Evolutionary conservation across 805 yeast genomes (phyloP).

Genomic region (Citeromyces matritensis): DNA sequence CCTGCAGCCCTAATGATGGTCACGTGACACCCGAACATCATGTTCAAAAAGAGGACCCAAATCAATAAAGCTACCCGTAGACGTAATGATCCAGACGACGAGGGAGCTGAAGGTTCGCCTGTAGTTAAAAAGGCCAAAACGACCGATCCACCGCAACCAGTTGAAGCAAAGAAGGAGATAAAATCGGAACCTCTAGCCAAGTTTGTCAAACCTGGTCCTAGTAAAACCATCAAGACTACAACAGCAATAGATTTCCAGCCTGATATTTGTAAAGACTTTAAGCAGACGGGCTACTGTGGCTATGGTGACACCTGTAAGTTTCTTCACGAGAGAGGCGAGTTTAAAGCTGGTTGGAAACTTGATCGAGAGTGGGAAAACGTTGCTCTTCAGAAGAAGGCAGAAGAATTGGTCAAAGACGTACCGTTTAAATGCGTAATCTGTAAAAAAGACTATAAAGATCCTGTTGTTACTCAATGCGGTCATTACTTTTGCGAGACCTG

Average conservation of each 20-base stretch:
- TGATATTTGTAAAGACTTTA: slow-evolving; percentile 86
- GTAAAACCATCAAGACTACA: slow-evolving; percentile 42
- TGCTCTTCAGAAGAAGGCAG: slow-evolving; percentile 9
- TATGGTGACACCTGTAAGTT: slow-evolving; percentile 96
- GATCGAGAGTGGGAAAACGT: slow-evolving; percentile 49
- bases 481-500: slow-evolving; percentile 56
- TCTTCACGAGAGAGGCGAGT: slow-evolving; percentile 80
- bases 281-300: slow-evolving; percentile 89
- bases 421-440: slow-evolving; percentile 57
- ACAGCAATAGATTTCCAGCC: slow-evolving; percentile 78
- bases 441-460: slow-evolving; percentile 32
- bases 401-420: slow-evolving; percentile 12
- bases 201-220: slow-evolving; percentile 9
- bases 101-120: slow-evolving; percentile 1
- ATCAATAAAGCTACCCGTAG: no score
- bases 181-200: slow-evolving; percentile 7
- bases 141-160: not conserved
- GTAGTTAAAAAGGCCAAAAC: slow-evolving; percentile 1
- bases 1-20: not conserved
- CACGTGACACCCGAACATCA: not conserved
- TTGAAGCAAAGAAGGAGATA: not conserved
- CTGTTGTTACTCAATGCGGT: slow-evolving; percentile 43
- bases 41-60: not conserved
- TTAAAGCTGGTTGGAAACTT: slow-evolving; percentile 24
- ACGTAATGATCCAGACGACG: no score